A percentile compares a stretch with the other conserved stretches of the same genome.
Conservation (phyloP, 2,329 filamentous ascomycete genomes). For the Penicillium brasilianum region DNA sequence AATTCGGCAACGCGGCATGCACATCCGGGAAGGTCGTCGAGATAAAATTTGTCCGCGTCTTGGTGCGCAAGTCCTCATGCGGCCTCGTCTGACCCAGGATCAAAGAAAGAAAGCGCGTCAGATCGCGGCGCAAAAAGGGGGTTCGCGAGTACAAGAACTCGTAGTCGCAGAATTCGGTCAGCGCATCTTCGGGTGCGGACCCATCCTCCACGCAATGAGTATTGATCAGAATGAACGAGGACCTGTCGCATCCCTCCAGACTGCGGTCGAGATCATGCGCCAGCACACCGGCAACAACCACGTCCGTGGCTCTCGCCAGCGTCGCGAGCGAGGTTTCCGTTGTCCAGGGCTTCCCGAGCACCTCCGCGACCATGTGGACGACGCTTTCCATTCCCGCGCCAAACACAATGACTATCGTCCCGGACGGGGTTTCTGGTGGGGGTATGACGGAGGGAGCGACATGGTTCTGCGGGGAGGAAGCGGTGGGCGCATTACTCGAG, state of each 20-base stretch:
- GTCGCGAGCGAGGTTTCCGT: conserved; percentile 62
- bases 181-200: conserved; percentile 68
- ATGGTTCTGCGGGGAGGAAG: conserved; percentile 8
- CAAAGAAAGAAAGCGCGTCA: conserved; percentile 79
- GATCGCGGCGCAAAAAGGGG: conserved; percentile 73
- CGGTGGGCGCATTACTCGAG: conserved; percentile 1
- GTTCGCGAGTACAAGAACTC: conserved; percentile 81
- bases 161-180: conserved; percentile 77
- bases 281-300: conserved; percentile 69
- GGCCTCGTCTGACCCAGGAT: conserved; percentile 78
- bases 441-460: conserved; percentile 1
- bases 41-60: conserved; percentile 80
- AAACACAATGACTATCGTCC: conserved; percentile 67
- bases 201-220: conserved; percentile 75
- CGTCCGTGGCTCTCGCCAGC: conserved; percentile 62
- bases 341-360: conserved; percentile 74
- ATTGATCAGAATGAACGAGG: conserved; percentile 71
- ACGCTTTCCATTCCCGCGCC: conserved; percentile 74
- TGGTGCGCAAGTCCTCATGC: conserved; percentile 72
- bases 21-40: conserved; percentile 90
- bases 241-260: conserved; percentile 62
- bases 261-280: conserved; percentile 62
- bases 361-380: conserved; percentile 75
- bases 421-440: conserved; percentile 12
- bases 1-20: conserved; percentile 77